Evolutionary conservation across 2,329 filamentous ascomycete genomes (phyloP).

Genomic region (Pyrenophora graminea): DNA sequence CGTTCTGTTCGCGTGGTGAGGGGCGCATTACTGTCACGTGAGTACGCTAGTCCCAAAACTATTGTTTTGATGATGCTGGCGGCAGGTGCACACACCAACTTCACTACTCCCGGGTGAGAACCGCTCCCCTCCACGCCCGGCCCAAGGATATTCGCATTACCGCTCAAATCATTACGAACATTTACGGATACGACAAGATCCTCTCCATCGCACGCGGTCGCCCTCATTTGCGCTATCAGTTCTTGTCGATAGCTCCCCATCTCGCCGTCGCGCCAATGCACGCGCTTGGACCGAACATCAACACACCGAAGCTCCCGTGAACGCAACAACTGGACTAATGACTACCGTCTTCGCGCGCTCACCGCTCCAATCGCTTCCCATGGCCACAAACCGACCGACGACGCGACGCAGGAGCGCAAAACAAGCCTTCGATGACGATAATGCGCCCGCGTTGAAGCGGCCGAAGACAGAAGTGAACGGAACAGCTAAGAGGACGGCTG

Average conservation of each 20-base stretch:
- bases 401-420: constrained; percentile 54
- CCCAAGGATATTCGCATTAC: constrained; percentile 40
- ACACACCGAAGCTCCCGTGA: constrained; percentile 22
- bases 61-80: constrained; percentile 19
- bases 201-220: constrained; percentile 4
- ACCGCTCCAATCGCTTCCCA: constrained; percentile 53
- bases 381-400: constrained; percentile 51
- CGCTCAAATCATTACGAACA: constrained; percentile 36
- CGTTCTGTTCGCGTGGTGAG: neutral
- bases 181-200: constrained; percentile 10
- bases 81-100: constrained; percentile 27
- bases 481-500: constrained; percentile 43
- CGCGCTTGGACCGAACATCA: constrained; percentile 39
- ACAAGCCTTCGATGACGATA: constrained; percentile 51
- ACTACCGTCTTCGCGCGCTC: constrained; percentile 43
- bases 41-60: constrained; percentile 12
- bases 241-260: constrained; percentile 8
- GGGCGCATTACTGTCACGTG: constrained; percentile 7
- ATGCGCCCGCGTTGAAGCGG: constrained; percentile 51
- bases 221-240: constrained; percentile 10
- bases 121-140: constrained; percentile 28
- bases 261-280: constrained; percentile 40
- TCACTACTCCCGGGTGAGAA: constrained; percentile 34
- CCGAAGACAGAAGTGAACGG: constrained; percentile 47
- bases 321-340: constrained; percentile 42